Conservation (phyloP, 2,329 filamentous ascomycete species). For the Arthrocladium fulminans region DNA sequence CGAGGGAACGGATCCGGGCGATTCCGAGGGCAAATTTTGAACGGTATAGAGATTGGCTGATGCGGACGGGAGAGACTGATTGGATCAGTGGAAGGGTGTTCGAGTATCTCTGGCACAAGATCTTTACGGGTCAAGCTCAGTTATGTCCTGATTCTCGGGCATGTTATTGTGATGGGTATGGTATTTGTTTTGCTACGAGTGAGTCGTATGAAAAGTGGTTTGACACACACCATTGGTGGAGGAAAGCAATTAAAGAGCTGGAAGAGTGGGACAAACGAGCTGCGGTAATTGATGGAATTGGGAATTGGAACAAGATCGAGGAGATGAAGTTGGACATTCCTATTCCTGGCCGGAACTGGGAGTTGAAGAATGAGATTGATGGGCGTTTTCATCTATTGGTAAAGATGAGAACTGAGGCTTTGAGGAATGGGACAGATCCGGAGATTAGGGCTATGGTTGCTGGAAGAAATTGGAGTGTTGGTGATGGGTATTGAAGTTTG, state of each 20-base stretch:
- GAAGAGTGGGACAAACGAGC: slow-evolving; percentile 33
- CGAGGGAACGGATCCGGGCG: slow-evolving; percentile 46
- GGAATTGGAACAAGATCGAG: slow-evolving; percentile 15
- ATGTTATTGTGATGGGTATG: slow-evolving; percentile 58
- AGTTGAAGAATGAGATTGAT: slow-evolving; percentile 38
- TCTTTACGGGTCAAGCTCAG: slow-evolving; percentile 45
- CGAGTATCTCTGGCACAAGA: slow-evolving; percentile 57
- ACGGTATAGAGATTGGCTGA: slow-evolving; percentile 52
- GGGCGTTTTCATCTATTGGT: slow-evolving; percentile 36
- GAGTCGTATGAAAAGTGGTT: slow-evolving; percentile 42
- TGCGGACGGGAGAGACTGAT: slow-evolving; percentile 48
- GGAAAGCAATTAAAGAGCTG: slow-evolving; percentile 35
- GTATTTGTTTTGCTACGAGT: slow-evolving; percentile 50
- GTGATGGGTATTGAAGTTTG: slow-evolving; percentile 43
- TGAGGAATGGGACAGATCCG: slow-evolving; percentile 44
- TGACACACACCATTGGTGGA: slow-evolving; percentile 35
- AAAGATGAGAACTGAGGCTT: slow-evolving; percentile 35
- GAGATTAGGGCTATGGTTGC: slow-evolving; percentile 43
- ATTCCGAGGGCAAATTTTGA: slow-evolving; percentile 47
- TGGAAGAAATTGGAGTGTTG: slow-evolving; percentile 47
- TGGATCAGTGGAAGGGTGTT: slow-evolving; percentile 51
- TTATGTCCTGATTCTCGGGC: slow-evolving; percentile 43
- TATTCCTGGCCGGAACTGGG: slow-evolving; percentile 29
- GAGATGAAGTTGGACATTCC: slow-evolving; percentile 17
- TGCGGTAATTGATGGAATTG: slow-evolving; percentile 23